Evolutionary conservation across 495 filamentous ascomycete species (phyloP).

Genomic region (Hypoxylon fuscum): DNA sequence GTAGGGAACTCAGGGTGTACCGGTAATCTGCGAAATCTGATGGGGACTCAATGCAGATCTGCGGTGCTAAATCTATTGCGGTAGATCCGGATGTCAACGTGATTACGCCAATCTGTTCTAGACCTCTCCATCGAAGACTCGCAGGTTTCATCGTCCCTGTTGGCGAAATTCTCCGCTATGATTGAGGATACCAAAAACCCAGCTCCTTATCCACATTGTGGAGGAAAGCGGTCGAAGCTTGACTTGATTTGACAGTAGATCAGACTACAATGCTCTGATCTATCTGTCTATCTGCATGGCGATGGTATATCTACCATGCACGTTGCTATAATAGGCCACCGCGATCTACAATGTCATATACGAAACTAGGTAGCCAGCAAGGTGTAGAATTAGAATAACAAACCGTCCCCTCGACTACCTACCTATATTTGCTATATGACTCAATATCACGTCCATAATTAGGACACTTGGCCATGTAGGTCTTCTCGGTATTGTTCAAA

Average conservation of each 20-base stretch:
- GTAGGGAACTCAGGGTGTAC: not conserved
- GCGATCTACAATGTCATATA: conserved; percentile 20
- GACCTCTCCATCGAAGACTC: conserved; percentile 30
- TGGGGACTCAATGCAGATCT: conserved; percentile 37
- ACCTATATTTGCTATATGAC: not conserved
- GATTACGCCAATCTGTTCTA: conserved; percentile 43
- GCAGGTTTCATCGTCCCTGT: conserved; percentile 18
- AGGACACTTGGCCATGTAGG: conserved; percentile 15
- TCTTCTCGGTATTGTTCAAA: too few species aligned
- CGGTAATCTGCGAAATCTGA: conserved; percentile 31
- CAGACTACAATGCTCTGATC: conserved; percentile 38
- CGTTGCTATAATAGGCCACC: conserved; percentile 2
- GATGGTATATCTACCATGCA: too few species aligned
- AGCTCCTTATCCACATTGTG: not conserved
- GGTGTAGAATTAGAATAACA: conserved; percentile 6
- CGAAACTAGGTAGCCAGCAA: conserved; percentile 8
- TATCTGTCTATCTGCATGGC: too few species aligned
- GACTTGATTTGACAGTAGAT: conserved; percentile 23
- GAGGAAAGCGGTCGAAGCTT: conserved; percentile 10
- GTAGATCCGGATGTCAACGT: conserved; percentile 37
- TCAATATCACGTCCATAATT: not conserved
- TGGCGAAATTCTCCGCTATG: conserved; percentile 33
- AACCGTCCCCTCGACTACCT: conserved; percentile 7
- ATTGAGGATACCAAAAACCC: not conserved
- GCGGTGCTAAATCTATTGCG: conserved; percentile 33